These are phyloP conservation scores for Hymenotorrendiella dingleyae DNA, from an alignment of 2,329 filamentous ascomycete species.

Conservation along the genomic window DNA sequence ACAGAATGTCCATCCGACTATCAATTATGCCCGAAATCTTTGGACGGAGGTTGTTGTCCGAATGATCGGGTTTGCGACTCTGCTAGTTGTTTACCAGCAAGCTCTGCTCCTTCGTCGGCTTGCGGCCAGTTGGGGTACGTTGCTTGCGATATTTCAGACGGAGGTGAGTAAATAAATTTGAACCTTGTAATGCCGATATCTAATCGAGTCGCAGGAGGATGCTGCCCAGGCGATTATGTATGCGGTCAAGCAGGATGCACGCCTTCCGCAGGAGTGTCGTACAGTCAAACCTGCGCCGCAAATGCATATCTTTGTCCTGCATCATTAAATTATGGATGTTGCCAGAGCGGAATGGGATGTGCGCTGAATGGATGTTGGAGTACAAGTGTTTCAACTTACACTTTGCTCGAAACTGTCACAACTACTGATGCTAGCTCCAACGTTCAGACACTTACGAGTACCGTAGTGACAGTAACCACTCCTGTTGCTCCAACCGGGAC, in stretches of 20 bases:
- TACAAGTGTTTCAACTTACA: slow-evolving; percentile 40
- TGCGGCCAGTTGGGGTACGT: slow-evolving; percentile 24
- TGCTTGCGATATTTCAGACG: slow-evolving; percentile 24
- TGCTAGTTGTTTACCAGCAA: slow-evolving; percentile 36
- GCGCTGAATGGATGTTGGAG: slow-evolving; percentile 42
- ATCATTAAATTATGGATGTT: slow-evolving; percentile 48
- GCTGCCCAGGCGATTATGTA: slow-evolving; percentile 38
- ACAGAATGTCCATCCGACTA: slow-evolving; percentile 22
- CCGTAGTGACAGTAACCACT: slow-evolving; percentile 33
- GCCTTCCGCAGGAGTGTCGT: slow-evolving; percentile 38
- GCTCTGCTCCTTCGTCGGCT: slow-evolving; percentile 14
- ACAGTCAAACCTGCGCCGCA: slow-evolving; percentile 37
- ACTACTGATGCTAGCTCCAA: slow-evolving; percentile 38
- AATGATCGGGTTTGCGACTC: slow-evolving; percentile 42
- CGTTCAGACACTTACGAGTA: slow-evolving; percentile 35
- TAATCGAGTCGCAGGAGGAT: slow-evolving; percentile 22
- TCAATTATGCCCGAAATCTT: slow-evolving; percentile 23
- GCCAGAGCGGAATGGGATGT: slow-evolving; percentile 44
- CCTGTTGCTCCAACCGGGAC: slow-evolving; percentile 29
- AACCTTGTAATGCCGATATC: slow-evolving; percentile 13
- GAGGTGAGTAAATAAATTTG: slow-evolving; percentile 23
- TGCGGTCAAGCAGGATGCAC: slow-evolving; percentile 42
- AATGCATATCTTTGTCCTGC: slow-evolving; percentile 44
- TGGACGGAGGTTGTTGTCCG: slow-evolving; percentile 33
- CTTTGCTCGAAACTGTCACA: slow-evolving; percentile 39